phyloP scores from a whole-genome alignment of 2,329 filamentous ascomycete genomes.

The Myrmaecium sp. region DNA sequence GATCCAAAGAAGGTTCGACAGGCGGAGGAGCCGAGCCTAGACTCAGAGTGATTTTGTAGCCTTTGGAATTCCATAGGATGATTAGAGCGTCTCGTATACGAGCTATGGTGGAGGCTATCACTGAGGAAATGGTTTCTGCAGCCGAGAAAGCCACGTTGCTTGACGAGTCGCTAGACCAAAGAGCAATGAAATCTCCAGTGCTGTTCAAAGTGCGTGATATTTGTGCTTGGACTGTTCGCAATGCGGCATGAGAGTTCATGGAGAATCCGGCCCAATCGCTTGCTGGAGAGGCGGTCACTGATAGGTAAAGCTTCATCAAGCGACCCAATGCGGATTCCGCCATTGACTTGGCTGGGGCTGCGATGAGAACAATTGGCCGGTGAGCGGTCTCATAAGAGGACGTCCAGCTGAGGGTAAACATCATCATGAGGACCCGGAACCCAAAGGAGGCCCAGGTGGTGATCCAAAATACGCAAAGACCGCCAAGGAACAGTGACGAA shows the following conservation, averaged over 20 bases:
- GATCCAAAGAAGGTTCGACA: conserved; percentile 21
- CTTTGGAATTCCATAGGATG: conserved; percentile 17
- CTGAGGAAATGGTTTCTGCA: conserved; percentile 3
- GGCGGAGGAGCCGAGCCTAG: conserved; percentile 10
- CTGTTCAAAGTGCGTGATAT: conserved; percentile 17
- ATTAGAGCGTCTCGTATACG: no score
- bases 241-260: conserved; percentile 18
- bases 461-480: conserved; percentile 28
- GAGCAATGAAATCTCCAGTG: conserved; percentile 11
- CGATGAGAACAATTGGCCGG: conserved; percentile 9
- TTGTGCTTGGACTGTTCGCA: conserved; percentile 20
- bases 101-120: no score
- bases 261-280: conserved; percentile 19
- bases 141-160: conserved; percentile 4
- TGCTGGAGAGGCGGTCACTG: conserved; percentile 12
- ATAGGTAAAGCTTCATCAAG: conserved; percentile 14
- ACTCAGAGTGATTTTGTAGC: conserved; percentile 20
- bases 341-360: conserved; percentile 16
- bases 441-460: conserved; percentile 13
- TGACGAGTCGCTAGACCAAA: conserved; percentile 11
- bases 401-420: conserved; percentile 6
- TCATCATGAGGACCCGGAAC: no score
- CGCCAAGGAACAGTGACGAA: conserved; percentile 46
- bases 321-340: conserved; percentile 18
- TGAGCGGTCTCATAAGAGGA: conserved; percentile 6